Base-by-base conservation (phyloP, 805 yeast species). In the Cyberlindnera subsufficiens region DNA sequence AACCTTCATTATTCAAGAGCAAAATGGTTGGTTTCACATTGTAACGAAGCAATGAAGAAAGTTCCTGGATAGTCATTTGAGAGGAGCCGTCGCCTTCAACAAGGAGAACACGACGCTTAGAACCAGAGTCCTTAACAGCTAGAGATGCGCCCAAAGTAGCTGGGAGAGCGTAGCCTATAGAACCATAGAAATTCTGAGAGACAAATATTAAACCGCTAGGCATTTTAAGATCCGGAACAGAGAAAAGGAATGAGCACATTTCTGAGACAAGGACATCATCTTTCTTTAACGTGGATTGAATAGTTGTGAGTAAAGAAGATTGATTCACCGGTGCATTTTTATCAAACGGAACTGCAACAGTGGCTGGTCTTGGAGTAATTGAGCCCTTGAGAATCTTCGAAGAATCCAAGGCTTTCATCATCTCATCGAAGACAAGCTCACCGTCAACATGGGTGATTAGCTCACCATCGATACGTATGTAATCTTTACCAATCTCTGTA, bases 81-180 rank as follows among this genome's bases (percentile, higher is more conserved):
- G 81, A 69, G 11, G 86, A 80, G 40, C 86, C 86, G 54, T 80
- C 86, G 50, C 86, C 86, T 34, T 80, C 75, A 51, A 80, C 76
- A 32, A 80, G 61, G 17, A 80, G 63, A 19, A 78, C 82, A 54
- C 86, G 52, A 11, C 45, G 45, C 3, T 49, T 40, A 3, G 38
- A 38, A 7, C 40, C 45, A 14, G 50, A 33, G 52, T 80, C 86
- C 42, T 67, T 66, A 11, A 73, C 72, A 2, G 84, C 85, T 60
- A 78, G 63, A 4, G 74, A 73, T 0, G 80, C 85, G 31, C 86
- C 86, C 20, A 76, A 64, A 30, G 80, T 68, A 7, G 86, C 79
- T 30, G 86, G 86, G 3, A 78, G 69, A 5, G 86, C 71, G 60
- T 72, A 80, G 8, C 86, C 86, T 43, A 78, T 75, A 3, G 85